Base-by-base conservation (phyloP, 2,329 filamentous ascomycete species). In the Cercospora berteroae region DNA sequence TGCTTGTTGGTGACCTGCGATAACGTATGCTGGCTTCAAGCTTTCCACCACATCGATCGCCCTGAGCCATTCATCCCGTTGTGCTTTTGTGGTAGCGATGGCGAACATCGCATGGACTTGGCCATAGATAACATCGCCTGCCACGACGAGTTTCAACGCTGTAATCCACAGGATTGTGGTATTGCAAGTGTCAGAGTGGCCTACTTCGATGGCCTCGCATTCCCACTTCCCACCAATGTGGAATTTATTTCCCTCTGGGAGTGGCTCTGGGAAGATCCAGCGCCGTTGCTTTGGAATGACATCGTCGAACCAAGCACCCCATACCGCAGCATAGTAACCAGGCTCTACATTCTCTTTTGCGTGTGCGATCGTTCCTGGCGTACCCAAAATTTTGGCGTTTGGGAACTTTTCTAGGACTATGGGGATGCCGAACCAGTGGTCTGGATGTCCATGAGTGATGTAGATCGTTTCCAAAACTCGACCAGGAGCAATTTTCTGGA, bases 361-460 rank as follows among this genome's bases (percentile, higher is more conserved):
- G 36, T 68, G 63, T 36, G 60, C 25, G 31, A 68, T 60, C n/a
- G 66, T 68, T 10, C 66, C 63, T 8, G 13, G n/a, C 16, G 56
- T 68, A 20, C 56, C 66, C 3, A 67, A 5, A n/a, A 50, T 31
- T 31, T 65, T 60, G n/a, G 57, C 13, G 8, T 29, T 56, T 3
- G 66, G 66, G 48, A 67, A 67, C 1, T 23, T 33, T 29, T 67
- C 59, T 33, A 50, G 29, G 13, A 68, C 29, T 20, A 55, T 50
- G 23, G 27, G 27, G 5, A 65, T 27, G 25, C 66, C 66, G 13
- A 68, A 27, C 62, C 61, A 68, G 31, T 68, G 66, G 18, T 68
- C 66, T 13, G 66, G 42, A 42, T 68, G 66, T 33, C 66, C 63
- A 20, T 68, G 66, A n/a, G 63, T 68, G 48, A 68, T 65, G 57